phyloP scores from a whole-genome alignment of 495 filamentous ascomycete species.

The Penicillium canescens region DNA sequence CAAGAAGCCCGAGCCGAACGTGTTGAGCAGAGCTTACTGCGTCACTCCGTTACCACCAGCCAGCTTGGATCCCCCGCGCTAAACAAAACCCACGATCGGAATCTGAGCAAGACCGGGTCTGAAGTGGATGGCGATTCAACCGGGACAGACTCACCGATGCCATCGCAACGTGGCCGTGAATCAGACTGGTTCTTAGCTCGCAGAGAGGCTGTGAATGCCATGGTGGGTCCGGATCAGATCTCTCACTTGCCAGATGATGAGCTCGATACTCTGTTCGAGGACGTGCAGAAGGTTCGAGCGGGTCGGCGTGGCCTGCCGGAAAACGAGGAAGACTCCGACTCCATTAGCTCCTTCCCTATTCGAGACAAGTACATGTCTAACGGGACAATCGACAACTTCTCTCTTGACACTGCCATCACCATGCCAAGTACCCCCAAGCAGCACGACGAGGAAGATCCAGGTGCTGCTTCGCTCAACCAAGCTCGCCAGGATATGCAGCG shows the following conservation, averaged over 20 bases:
- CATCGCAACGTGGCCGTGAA: slow-evolving; percentile 67
- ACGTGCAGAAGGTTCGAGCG: slow-evolving; percentile 85
- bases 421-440: slow-evolving; percentile 89
- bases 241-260: slow-evolving; percentile 88
- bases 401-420: slow-evolving; percentile 89
- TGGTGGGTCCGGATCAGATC: slow-evolving; percentile 90
- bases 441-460: slow-evolving; percentile 64
- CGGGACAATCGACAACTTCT: slow-evolving; percentile 95
- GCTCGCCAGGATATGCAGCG: slow-evolving; percentile 85
- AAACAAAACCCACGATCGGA: slow-evolving; percentile 73
- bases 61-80: slow-evolving; percentile 74
- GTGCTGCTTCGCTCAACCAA: slow-evolving; percentile 68
- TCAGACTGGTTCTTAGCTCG: slow-evolving; percentile 96
- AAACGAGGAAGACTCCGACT: slow-evolving; percentile 85
- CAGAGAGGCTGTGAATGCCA: slow-evolving; percentile 85
- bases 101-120: slow-evolving; percentile 68
- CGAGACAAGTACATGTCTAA: slow-evolving; percentile 96
- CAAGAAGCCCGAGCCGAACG: slow-evolving; percentile 92
- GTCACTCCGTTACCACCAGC: slow-evolving; percentile 83
- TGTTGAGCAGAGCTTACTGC: slow-evolving; percentile 82
- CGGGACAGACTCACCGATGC: slow-evolving; percentile 77
- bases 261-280: slow-evolving; percentile 90
- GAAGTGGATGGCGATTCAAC: slow-evolving; percentile 70
- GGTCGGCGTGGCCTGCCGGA: slow-evolving; percentile 73
- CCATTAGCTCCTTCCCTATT: slow-evolving; percentile 80